Percentiles rank a stretch among this genome's conserved stretches.
Conservation (phyloP, 495 filamentous ascomycete genomes). For the Pyronema omphalodes region DNA sequence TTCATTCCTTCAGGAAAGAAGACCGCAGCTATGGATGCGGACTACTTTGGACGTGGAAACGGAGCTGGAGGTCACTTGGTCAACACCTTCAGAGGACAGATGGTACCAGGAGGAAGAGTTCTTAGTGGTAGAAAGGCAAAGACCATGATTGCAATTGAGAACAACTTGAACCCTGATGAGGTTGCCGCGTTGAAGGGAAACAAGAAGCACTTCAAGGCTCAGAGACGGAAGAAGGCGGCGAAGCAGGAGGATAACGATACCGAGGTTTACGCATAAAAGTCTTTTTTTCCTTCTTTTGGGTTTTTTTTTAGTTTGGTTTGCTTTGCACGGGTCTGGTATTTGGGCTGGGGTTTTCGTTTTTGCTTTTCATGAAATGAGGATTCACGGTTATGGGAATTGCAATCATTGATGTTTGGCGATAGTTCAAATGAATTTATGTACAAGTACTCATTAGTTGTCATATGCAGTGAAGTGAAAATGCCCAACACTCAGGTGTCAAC, state of each 20-base stretch:
- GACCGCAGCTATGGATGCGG: conserved; percentile 58
- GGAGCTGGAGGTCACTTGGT: conserved; percentile 45
- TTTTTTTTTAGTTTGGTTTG: background rate
- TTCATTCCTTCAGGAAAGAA: conserved; percentile 38
- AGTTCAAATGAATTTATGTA: no score
- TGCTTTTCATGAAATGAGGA: no score
- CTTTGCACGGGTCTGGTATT: background rate
- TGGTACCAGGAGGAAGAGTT: conserved; percentile 36
- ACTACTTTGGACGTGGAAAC: conserved; percentile 58
- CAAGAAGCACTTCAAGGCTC: conserved; percentile 93
- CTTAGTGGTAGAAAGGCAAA: conserved; percentile 70
- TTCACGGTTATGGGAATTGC: no score
- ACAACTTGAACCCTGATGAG: conserved; percentile 66
- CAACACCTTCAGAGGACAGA: conserved; percentile 54
- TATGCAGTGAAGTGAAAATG: no score
- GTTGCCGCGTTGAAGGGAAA: conserved; percentile 40
- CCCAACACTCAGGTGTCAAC: no score
- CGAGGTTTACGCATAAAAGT: background rate
- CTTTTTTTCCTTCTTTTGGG: background rate
- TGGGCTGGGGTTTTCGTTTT: background rate
- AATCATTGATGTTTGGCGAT: no score
- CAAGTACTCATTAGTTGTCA: no score
- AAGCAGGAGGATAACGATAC: background rate
- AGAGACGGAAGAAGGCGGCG: conserved; percentile 35
- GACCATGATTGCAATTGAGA: conserved; percentile 68